These are phyloP conservation scores for Phenoliferia sp. DNA, from an alignment of 1,284 basidiomycete species.

Conservation along the genomic window DNA sequence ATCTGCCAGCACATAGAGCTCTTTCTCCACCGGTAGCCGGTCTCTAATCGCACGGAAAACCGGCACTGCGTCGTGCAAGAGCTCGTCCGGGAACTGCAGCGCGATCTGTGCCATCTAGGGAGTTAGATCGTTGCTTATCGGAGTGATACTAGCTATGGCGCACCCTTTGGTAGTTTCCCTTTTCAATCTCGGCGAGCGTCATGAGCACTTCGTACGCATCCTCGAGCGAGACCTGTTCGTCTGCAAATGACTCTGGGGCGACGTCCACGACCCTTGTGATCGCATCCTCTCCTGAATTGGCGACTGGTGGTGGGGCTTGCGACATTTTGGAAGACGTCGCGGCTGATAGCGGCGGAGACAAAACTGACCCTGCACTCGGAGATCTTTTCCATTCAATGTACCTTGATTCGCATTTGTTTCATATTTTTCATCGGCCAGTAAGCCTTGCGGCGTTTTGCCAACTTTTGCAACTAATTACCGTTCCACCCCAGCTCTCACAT, in stretches of 20 bases:
- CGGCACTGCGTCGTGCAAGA: constrained; percentile 78
- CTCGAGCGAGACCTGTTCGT: constrained; percentile 32
- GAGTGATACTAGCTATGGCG: constrained; percentile 5
- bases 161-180: constrained; percentile 45
- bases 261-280: constrained; percentile 23
- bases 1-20: constrained; percentile 88
- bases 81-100: constrained; percentile 93
- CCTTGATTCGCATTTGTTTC: too few relatives aligned
- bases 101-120: constrained; percentile 56
- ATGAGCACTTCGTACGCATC: constrained; percentile 46
- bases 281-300: constrained; percentile 28
- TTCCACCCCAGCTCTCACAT: too few relatives aligned
- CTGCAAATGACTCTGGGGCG: constrained; percentile 16
- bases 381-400: too few relatives aligned
- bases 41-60: constrained; percentile 70
- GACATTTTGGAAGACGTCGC: not conserved
- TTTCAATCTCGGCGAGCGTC: constrained; percentile 42
- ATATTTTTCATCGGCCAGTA: too few relatives aligned
- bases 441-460: too few relatives aligned
- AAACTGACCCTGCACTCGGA: too few relatives aligned
- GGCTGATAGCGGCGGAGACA: too few relatives aligned
- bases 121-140: not conserved
- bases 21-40: constrained; percentile 50
- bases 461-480: too few relatives aligned
- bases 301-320: constrained; percentile 27